A percentile compares a stretch with the other conserved stretches of the same genome.
Evolutionary conservation across 1,139 yeast species (phyloP).

Genomic region (Taphrina flavorubra): DNA sequence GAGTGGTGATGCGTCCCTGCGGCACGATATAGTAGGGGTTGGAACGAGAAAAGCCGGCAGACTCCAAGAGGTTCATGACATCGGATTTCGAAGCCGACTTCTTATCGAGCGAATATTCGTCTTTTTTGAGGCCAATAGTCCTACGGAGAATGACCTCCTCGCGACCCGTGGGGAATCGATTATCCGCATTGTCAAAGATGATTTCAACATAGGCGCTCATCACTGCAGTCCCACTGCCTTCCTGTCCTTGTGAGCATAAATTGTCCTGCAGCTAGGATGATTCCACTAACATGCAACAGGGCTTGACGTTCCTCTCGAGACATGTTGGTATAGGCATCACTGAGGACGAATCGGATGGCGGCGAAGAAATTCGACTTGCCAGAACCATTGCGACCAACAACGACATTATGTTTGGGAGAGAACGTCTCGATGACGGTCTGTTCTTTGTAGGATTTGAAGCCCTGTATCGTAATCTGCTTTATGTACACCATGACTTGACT

Average conservation of each 20-base stretch:
- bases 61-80: constrained; percentile 79
- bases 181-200: constrained; percentile 78
- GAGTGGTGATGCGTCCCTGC: constrained; percentile 77
- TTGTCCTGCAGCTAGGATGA: not conserved
- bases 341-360: constrained; percentile 88
- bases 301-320: constrained; percentile 89
- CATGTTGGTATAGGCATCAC: constrained; percentile 88
- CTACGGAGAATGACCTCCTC: constrained; percentile 77
- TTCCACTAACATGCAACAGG: constrained; percentile 67
- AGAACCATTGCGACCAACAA: constrained; percentile 92
- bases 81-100: constrained; percentile 67
- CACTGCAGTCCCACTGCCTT: constrained; percentile 78
- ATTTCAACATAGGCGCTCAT: constrained; percentile 94
- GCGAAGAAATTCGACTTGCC: constrained; percentile 97
- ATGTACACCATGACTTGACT: constrained; percentile 27
- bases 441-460: constrained; percentile 91
- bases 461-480: constrained; percentile 71
- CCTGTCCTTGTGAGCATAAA: constrained; percentile 40
- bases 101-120: constrained; percentile 78
- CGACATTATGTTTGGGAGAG: constrained; percentile 84
- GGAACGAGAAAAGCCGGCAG: constrained; percentile 88
- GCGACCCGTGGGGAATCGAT: constrained; percentile 69
- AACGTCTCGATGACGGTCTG: constrained; percentile 76
- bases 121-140: constrained; percentile 90
- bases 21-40: constrained; percentile 97